Evolutionary conservation across 2,329 filamentous ascomycete species (phyloP).

Genomic region (Fusarium musae): DNA sequence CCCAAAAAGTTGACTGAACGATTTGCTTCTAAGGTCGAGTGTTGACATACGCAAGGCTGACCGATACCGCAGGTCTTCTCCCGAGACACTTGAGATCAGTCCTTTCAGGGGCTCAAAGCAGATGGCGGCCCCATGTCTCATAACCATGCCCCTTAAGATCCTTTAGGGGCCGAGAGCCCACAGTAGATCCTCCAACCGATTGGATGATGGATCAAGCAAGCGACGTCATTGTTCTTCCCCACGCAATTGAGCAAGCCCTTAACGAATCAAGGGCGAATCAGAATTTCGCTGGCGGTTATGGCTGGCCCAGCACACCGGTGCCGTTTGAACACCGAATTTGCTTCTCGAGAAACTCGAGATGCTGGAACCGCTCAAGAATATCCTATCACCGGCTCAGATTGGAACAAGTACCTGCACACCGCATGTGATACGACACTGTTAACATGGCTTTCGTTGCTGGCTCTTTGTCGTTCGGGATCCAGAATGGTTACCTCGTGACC

Average conservation of each 20-base stretch:
- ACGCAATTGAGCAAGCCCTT: slow-evolving; percentile 30
- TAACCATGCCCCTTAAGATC: slow-evolving; percentile 41
- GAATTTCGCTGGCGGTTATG: slow-evolving; percentile 34
- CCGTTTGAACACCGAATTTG: slow-evolving; percentile 34
- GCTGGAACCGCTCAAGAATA: slow-evolving; percentile 18
- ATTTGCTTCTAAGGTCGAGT: slow-evolving; percentile 1
- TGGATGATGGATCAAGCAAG: slow-evolving; percentile 28
- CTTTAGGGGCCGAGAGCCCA: slow-evolving; percentile 38
- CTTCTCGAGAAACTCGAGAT: slow-evolving; percentile 21
- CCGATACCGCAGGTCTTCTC: slow-evolving; percentile 7
- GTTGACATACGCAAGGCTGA: slow-evolving; percentile 31
- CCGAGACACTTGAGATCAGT: slow-evolving; percentile 33
- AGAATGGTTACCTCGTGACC: slow-evolving; percentile 35
- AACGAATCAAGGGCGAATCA: slow-evolving; percentile 37
- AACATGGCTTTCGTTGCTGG: slow-evolving; percentile 23
- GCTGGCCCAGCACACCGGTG: slow-evolving; percentile 44
- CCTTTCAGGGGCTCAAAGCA: slow-evolving; percentile 21
- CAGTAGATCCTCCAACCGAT: slow-evolving; percentile 40
- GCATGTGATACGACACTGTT: slow-evolving; percentile 38
- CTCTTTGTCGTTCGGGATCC: slow-evolving; percentile 17
- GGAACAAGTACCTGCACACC: slow-evolving; percentile 24
- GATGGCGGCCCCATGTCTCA: slow-evolving; percentile 43
- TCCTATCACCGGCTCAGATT: slow-evolving; percentile 17
- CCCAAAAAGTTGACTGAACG: neutral
- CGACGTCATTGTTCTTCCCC: slow-evolving; percentile 45